Conservation (phyloP, 148 eudicot genomes). For the Polygonum aviculare region DNA sequence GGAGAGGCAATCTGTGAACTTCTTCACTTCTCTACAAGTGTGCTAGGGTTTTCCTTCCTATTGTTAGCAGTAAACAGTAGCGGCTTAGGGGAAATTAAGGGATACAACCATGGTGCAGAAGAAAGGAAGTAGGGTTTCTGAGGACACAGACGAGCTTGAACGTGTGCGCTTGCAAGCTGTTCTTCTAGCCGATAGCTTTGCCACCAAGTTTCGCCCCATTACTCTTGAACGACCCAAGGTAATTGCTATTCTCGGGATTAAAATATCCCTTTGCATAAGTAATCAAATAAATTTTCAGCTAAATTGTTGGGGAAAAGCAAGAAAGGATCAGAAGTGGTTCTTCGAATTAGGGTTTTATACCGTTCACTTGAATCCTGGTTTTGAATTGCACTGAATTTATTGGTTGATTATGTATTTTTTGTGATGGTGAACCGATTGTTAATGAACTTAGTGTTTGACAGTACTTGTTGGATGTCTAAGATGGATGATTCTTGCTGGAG, state of each 20-base stretch:
- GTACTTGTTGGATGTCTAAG: neutral
- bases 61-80: neutral
- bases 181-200: conserved; percentile 79
- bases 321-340: neutral
- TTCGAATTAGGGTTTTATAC: neutral
- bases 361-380: neutral
- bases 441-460: neutral
- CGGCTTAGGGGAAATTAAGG: conserved; percentile 1
- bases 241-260: neutral
- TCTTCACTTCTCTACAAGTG: neutral
- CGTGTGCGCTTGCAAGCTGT: conserved; percentile 67
- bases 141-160: conserved; percentile 57
- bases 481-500: neutral
- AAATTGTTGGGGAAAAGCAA: neutral
- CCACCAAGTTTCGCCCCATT: conserved; percentile 84
- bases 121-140: conserved; percentile 40
- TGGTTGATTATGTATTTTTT: neutral
- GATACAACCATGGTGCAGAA: conserved; percentile 51
- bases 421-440: neutral
- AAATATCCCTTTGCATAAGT: neutral
- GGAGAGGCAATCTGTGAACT: neutral
- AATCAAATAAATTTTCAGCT: neutral
- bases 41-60: neutral
- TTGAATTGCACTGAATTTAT: neutral
- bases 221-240: conserved; percentile 95